Base-by-base conservation (phyloP, 2,329 filamentous ascomycete species). In the Neonectria faginata region DNA sequence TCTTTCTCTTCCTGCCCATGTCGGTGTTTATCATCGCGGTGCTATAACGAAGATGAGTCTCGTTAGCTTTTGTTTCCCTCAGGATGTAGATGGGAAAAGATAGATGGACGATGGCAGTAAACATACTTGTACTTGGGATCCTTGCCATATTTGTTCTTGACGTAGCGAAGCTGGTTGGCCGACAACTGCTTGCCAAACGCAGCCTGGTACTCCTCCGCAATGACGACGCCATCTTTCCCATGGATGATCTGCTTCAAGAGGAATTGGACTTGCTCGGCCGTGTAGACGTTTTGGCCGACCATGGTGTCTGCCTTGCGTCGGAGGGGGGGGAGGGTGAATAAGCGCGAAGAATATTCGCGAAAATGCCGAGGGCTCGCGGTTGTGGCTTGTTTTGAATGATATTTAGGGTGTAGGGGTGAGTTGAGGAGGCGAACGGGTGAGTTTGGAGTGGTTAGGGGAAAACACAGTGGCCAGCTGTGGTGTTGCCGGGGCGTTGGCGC, bases 101-200 rank as follows among this genome's bases (percentile, higher is more conserved):
- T 33, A 33, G 31, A 12, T 33, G 10, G 31, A 12, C 11, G 3
- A 5, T n/a, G 20, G 36, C 25, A 25, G 5, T 20, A 14, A 29
- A 71, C 79, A 60, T 73, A 81, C 80, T 77, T 76, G 59, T 77
- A 81, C 7, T 75, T 73, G 0, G 80, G 78, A 41, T 81, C 79
- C 41, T 73, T 76, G 0, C 80, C 79, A 47, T 82, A 82, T 63
- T 81, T 80, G 65, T 77, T 78, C 64, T 78, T 79, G 9, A 81
- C 64, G 57, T 82, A 82, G 10, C 78, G 76, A 10, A 82, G 72
- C 65, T 81, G 78, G 50, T 77, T 79, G 1, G 73, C 65, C 2
- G 75, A 75, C 53, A 80, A 67, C 0, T 45, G 12, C 20, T 76
- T 76, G 31, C 66, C 68, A 55, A 79, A 81, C 6, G 55, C 60